Evolutionary conservation across 2,329 filamentous ascomycete species (phyloP), one percentile per base, ranked within the genome.

Genomic region (Graphilbum ipis-grandicollis): DNA sequence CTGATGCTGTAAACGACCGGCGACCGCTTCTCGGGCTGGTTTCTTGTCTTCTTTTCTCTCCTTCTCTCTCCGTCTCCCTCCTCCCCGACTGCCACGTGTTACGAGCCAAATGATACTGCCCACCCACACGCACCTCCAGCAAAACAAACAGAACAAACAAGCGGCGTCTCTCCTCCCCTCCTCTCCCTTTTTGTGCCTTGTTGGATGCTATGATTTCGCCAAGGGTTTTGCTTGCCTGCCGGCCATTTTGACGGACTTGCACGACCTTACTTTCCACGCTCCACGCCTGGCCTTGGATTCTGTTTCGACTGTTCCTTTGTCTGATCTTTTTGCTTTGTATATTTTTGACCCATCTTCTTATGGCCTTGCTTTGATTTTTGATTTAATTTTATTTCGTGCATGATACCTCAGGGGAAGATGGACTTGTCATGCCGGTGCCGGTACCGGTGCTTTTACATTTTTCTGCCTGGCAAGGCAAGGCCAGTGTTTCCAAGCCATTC

Each of bases 11-110:
- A 47, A 41, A 37, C 10, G 15, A 23, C 17, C 9, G 9, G 5
- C 31, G 14, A n/a, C n/a, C n/a, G n/a, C n/a, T n/a, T n/a, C n/a
- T n/a, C n/a, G n/a, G n/a, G n/a, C n/a, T n/a, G n/a, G n/a, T n/a
- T n/a, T n/a, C n/a, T n/a, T n/a, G n/a, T n/a, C n/a, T n/a, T n/a
- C n/a, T n/a, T n/a, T n/a, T n/a, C n/a, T n/a, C n/a, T n/a, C n/a
- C n/a, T n/a, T n/a, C n/a, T n/a, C n/a, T n/a, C n/a, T n/a, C n/a
- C n/a, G n/a, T n/a, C 9, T 25, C 8, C 19, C 17, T 19, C 22
- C 22, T 18, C 29, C n/a, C 17, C 37, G 19, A 35, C 38, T 41
- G 38, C 42, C 41, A 46, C 38, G 44, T 41, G 41, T 44, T 39
- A 46, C 35, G 44, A 46, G 35, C 38, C 33, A 43, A n/a, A 39